Base-by-base conservation (phyloP, 805 yeast genomes). In the Kodamaea nitidulidarum region DNA sequence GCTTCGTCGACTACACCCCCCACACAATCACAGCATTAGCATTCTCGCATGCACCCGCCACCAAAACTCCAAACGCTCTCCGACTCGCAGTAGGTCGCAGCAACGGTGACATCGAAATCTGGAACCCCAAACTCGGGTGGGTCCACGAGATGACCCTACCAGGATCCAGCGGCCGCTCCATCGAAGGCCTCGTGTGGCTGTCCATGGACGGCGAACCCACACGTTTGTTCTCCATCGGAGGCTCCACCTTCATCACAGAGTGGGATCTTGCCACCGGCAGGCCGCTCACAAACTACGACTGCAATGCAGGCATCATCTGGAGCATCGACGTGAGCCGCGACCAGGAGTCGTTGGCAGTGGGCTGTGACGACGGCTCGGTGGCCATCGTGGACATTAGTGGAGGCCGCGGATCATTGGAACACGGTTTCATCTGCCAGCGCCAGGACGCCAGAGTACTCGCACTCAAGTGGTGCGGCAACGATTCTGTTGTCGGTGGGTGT, bases 291-390 rank as follows among this genome's bases (percentile, higher is more conserved):
- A 85, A 88, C 58, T 80, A 80, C 54, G 95, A 90, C 56, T 87
- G 96, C 65, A 87, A 88, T 56, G 85, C 95, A 2, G 97, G 98
- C 25, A 81, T 88, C 12, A 84, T 88, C 40, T 93, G 98, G 98
- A 85, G 95, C 6, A 61, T 90, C 34, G 80, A 84, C 4, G 77
- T 80, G 15, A 81, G 80, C 46, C 71, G 73, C 16, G 64, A 73
- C 15, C 84, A 81, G 34, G 63, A 73, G 43, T 78, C 72, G 50
- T 65, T 93, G 25, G 87, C 96, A 1, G 85, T 86, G 1, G 98
- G 98, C 3, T 91, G 98, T 61, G 98, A 93, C 50, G 95, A 90
- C 55, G 98, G 98, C 16, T 71, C 87, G 5, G 88, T 91, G 7
- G 95, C 85, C 1, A 60, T 93, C 3, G 70, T 88, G 12, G 88